Evolutionary conservation across 169 alveolate genomes (phyloP).

Genomic region (Cyclospora cayetanensis): DNA sequence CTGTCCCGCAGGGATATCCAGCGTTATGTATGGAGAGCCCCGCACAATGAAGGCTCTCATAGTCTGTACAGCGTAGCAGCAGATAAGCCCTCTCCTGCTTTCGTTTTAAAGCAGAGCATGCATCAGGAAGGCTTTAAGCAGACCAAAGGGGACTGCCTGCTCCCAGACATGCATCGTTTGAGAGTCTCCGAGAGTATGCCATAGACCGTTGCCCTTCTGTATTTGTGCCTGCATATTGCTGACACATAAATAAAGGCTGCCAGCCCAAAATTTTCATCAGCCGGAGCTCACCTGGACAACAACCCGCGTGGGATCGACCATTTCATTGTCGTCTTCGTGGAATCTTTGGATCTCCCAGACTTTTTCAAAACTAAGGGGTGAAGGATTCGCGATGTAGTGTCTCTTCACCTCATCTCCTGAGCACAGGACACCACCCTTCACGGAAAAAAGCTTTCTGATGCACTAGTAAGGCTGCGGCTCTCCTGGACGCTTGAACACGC

Average conservation of each 20-base stretch:
- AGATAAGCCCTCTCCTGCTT: neutral
- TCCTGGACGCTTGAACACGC: too few species aligned
- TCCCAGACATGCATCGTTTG: neutral
- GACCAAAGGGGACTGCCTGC: too few species aligned
- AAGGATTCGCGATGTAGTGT: constrained; percentile 4
- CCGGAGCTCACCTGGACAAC: neutral
- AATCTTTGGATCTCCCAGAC: constrained; percentile 30
- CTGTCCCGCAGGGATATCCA: constrained; percentile 53
- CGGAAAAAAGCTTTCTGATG: too few species aligned
- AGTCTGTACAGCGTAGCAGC: constrained; percentile 16
- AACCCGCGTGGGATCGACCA: constrained; percentile 11
- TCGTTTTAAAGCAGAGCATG: neutral
- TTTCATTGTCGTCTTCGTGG: constrained; percentile 2
- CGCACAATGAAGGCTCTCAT: constrained; percentile 38
- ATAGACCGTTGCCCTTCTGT: neutral
- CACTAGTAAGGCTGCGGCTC: too few species aligned
- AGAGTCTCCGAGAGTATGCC: too few species aligned
- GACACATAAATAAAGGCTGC: too few species aligned
- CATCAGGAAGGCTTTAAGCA: neutral
- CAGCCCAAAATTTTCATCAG: neutral
- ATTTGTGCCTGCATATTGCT: too few species aligned
- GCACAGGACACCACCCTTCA: neutral
- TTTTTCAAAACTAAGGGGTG: neutral
- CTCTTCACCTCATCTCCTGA: constrained; percentile 27
- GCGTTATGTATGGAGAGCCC: constrained; percentile 37